These are phyloP conservation scores for Orobanche coerulescens DNA, from an alignment of 257 asterid genomes.

Conservation along the genomic window DNA sequence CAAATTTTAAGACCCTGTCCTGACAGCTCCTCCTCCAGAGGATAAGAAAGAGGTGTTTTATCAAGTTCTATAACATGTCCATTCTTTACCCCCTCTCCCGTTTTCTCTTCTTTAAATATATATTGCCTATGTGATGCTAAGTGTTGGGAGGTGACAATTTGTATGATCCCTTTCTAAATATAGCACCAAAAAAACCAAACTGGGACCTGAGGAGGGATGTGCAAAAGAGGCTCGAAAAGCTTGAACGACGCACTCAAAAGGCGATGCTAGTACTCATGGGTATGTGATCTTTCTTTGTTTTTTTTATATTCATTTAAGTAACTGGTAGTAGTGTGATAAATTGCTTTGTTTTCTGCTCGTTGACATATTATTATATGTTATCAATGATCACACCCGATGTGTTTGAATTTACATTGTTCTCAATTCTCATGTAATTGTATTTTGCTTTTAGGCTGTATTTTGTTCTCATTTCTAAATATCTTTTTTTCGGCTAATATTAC, in stretches of 20 bases:
- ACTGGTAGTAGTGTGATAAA: not conserved
- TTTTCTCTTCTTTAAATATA: not conserved
- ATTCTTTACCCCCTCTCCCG: not conserved
- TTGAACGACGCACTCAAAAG: slow-evolving; percentile 85
- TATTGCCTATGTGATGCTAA: not conserved
- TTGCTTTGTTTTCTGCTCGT: slow-evolving; percentile 11
- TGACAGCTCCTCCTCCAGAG: slow-evolving; percentile 48
- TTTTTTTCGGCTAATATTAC: not conserved
- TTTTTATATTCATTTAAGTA: not conserved
- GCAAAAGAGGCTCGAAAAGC: slow-evolving; percentile 88
- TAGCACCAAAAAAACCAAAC: slow-evolving; percentile 96
- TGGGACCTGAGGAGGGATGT: slow-evolving; percentile 97
- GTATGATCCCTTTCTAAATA: slow-evolving; percentile 86
- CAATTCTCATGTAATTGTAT: not conserved
- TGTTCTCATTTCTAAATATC: not conserved
- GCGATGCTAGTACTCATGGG: slow-evolving; percentile 68
- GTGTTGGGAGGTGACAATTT: slow-evolving; percentile 9
- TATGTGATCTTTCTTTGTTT: slow-evolving; percentile 28
- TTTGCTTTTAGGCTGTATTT: not conserved
- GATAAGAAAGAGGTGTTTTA: slow-evolving; percentile 71
- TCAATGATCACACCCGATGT: slow-evolving; percentile 9
- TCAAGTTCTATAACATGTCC: not conserved
- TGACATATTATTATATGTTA: not conserved
- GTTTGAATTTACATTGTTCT: slow-evolving; percentile 3
- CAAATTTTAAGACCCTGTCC: slow-evolving; percentile 77